Evolutionary conservation across 2,329 filamentous ascomycete genomes (phyloP).

Genomic region (Conoideocrella luteorostrata): DNA sequence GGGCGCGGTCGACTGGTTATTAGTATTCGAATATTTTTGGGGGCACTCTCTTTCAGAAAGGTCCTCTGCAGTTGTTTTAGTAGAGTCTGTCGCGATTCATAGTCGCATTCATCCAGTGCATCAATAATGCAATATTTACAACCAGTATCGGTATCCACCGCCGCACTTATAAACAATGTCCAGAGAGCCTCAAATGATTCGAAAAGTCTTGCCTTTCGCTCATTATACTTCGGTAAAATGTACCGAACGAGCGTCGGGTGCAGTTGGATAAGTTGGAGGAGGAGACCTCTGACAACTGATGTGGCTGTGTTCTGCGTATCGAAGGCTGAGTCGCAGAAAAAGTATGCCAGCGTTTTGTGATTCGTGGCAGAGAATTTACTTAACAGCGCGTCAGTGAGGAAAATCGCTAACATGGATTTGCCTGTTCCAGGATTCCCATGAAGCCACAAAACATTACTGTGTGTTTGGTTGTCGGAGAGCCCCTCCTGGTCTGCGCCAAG

Average conservation of each 20-base stretch:
- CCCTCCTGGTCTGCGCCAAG: conserved; percentile 3
- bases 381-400: conserved; percentile 15
- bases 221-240: conserved; percentile 14
- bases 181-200: conserved; percentile 16
- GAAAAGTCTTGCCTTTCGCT: conserved; percentile 10
- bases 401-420: no score
- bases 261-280: conserved; percentile 13
- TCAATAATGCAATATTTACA: conserved; percentile 17
- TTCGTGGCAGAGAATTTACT: conserved; percentile 7
- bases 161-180: conserved; percentile 12
- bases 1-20: conserved; percentile 16
- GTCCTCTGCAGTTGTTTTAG: conserved; percentile 11
- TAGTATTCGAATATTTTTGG: conserved; percentile 10
- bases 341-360: conserved; percentile 15
- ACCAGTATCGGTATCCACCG: conserved; percentile 11
- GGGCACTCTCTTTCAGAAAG: conserved; percentile 1
- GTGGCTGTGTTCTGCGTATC: conserved; percentile 17
- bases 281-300: conserved; percentile 15
- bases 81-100: conserved; percentile 12
- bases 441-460: no score
- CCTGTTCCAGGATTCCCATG: no score
- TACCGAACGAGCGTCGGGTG: conserved; percentile 14
- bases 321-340: conserved; percentile 19
- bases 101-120: conserved; percentile 17
- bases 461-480: neutral